Base-by-base conservation (phyloP, 2,329 filamentous ascomycete genomes). In the Cephalotrichum gorgonifer region DNA sequence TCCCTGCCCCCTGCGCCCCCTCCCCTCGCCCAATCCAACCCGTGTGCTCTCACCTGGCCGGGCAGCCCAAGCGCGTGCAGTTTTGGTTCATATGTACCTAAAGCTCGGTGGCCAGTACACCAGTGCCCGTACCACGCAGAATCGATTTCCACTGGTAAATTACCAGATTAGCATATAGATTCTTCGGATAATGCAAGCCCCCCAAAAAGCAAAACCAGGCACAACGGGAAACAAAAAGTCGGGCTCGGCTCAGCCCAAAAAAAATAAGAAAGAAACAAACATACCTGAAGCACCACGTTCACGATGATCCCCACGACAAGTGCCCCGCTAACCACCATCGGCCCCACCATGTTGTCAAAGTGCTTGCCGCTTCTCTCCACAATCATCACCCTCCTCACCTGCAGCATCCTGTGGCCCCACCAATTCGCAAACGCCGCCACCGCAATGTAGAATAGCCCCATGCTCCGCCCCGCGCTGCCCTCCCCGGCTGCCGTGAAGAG, bases 361-460 rank as follows among this genome's bases (percentile, higher is more conserved):
- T 97, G 90, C 64, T 85, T 91, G 9, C 88, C 89, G 60, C 88
- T 95, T 54, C 93, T 74, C 64, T 88, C 80, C 35, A 85, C 65
- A 60, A 98, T 98, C 75, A 97, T 81, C 48, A 72, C 76, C 51
- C 84, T 77, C 30, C 93, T 76, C 61, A 76, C 79, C 59, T 84
- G 81, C 60, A 94, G 85, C 72, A 95, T 86, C 52, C 73, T 78
- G 65, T 88, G 95, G 2, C 93, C 93, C 93, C 93, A 98, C 2
- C 73, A 71, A 1, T 86, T 88, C 1, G 89, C 81, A 63, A 96
- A 94, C 2, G 86, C 70, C 1, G 91, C 89, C 54, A 97, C 86
- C 50, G 72, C 62, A 3, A 91, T 85, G 62, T 95, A 97, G 9
- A 85, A 79, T 20, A 93, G 72, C n/a, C 89, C 90, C 60, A 97